Conservation (phyloP, 306 rosid genomes). For the Cicer judaicum region DNA sequence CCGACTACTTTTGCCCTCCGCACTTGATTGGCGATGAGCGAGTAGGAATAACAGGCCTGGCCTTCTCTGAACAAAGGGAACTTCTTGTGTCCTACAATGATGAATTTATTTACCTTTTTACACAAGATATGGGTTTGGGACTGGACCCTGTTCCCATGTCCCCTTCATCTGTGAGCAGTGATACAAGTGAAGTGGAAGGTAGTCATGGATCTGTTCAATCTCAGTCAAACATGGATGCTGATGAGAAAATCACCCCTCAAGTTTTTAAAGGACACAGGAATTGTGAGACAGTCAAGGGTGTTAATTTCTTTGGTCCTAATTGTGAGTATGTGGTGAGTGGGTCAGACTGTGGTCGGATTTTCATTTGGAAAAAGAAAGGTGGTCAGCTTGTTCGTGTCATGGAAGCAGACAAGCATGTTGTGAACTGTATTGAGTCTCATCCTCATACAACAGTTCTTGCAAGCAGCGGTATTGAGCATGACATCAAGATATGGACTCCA, state of each 20-base stretch:
- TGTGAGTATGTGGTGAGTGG: slow-evolving; percentile 96
- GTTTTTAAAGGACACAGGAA: slow-evolving; percentile 88
- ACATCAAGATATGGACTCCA: slow-evolving; percentile 93
- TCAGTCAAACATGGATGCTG: slow-evolving; percentile 52
- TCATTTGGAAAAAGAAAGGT: slow-evolving; percentile 86
- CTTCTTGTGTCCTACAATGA: slow-evolving; percentile 86
- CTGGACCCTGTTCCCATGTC: slow-evolving; percentile 56
- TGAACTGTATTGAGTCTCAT: slow-evolving; percentile 92
- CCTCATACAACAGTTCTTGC: slow-evolving; percentile 90
- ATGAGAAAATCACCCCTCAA: slow-evolving; percentile 62
- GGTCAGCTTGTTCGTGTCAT: slow-evolving; percentile 92
- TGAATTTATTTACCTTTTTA: slow-evolving; percentile 83
- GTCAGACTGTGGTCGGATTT: slow-evolving; percentile 96
- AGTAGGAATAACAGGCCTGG: slow-evolving; percentile 95
- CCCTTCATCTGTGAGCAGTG: slow-evolving; percentile 56
- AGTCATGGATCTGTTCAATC: slow-evolving; percentile 48
- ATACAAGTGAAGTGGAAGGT: slow-evolving; percentile 63
- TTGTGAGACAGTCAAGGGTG: slow-evolving; percentile 87
- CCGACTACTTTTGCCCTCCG: slow-evolving; percentile 75
- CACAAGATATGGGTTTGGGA: slow-evolving; percentile 86
- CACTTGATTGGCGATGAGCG: slow-evolving; percentile 63
- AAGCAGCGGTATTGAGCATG: slow-evolving; percentile 88
- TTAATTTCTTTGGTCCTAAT: slow-evolving; percentile 86
- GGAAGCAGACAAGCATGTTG: slow-evolving; percentile 83
- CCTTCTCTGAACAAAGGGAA: slow-evolving; percentile 92